Evolutionary conservation across 2,329 filamentous ascomycete genomes (phyloP).

Genomic region (Rasamsonia emersonii): DNA sequence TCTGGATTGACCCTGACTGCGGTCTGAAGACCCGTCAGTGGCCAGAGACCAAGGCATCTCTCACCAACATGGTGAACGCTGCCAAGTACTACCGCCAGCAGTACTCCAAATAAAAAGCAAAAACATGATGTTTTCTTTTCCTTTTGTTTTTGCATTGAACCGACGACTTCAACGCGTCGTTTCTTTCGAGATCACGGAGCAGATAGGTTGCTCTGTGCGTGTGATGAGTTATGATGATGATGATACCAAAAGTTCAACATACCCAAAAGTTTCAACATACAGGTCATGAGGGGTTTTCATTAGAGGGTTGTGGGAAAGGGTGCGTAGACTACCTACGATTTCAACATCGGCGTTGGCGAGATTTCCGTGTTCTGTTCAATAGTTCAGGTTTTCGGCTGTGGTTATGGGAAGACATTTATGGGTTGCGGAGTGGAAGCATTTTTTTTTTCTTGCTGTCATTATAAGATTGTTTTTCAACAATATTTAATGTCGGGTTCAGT

Average conservation of each 20-base stretch:
- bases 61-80: constrained; percentile 95
- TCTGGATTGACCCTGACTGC: constrained; percentile 99
- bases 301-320: constrained; percentile 14
- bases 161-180: constrained; percentile 31
- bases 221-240: constrained; percentile 31
- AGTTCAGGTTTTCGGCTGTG: constrained; percentile 8
- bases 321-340: constrained; percentile 38
- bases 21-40: constrained; percentile 98
- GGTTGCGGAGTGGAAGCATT: constrained; percentile 10
- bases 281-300: constrained; percentile 23
- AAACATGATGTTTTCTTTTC: constrained; percentile 14
- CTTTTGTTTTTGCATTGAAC: too few relatives aligned
- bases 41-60: constrained; percentile 94
- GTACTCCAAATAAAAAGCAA: constrained; percentile 50
- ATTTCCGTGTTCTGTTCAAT: constrained; percentile 14
- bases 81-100: constrained; percentile 94
- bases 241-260: constrained; percentile 37
- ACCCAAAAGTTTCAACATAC: constrained; percentile 29
- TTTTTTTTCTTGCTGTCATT: constrained; percentile 9
- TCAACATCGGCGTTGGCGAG: constrained; percentile 41
- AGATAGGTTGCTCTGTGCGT: constrained; percentile 16
- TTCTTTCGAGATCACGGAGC: constrained; percentile 13
- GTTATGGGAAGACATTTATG: too few relatives aligned
- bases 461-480: constrained; percentile 28
- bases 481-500: too few relatives aligned